These are phyloP conservation scores for Entrophospora sp. DNA, from an alignment of 192 early-diverging fungal species.

Conservation along the genomic window DNA sequence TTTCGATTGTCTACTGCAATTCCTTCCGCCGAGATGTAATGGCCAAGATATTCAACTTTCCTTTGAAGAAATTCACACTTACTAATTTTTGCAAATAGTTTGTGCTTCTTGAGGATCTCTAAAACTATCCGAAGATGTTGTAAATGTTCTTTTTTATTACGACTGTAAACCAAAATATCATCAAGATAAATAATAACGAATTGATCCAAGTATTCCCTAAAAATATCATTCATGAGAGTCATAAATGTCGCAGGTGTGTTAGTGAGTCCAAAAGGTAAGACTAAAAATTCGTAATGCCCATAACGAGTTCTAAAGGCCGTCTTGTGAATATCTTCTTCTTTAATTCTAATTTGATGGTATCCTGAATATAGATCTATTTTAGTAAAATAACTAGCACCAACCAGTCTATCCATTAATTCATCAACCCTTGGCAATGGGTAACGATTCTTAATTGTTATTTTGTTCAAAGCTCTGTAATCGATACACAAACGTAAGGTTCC, in stretches of 20 bases:
- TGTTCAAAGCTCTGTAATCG: constrained; percentile 45
- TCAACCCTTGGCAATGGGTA: constrained; percentile 44
- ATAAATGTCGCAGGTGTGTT: constrained; percentile 53
- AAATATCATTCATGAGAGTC: constrained; percentile 33
- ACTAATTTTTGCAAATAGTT: constrained; percentile 10
- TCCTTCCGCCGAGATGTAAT: constrained; percentile 19
- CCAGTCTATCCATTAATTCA: constrained; percentile 33
- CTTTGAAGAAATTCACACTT: constrained; percentile 26
- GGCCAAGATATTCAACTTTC: constrained; percentile 26
- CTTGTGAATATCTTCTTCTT: constrained; percentile 25
- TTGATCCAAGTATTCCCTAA: constrained; percentile 26
- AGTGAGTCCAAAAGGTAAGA: no score
- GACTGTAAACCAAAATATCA: constrained; percentile 34
- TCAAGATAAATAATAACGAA: constrained; percentile 31
- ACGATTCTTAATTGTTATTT: constrained; percentile 35
- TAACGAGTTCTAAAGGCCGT: constrained; percentile 23
- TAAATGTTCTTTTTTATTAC: constrained; percentile 23
- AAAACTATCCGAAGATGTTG: constrained; percentile 23
- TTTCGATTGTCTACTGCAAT: constrained; percentile 21
- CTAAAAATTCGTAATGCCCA: constrained; percentile 39
- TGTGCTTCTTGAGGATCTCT: background rate
- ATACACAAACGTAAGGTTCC: constrained; percentile 15
- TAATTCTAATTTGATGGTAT: constrained; percentile 36
- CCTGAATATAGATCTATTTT: constrained; percentile 36
- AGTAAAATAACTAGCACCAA: constrained; percentile 27